phyloP scores from a whole-genome alignment of 345 rosid species.

The Eutrema yunnanense region DNA sequence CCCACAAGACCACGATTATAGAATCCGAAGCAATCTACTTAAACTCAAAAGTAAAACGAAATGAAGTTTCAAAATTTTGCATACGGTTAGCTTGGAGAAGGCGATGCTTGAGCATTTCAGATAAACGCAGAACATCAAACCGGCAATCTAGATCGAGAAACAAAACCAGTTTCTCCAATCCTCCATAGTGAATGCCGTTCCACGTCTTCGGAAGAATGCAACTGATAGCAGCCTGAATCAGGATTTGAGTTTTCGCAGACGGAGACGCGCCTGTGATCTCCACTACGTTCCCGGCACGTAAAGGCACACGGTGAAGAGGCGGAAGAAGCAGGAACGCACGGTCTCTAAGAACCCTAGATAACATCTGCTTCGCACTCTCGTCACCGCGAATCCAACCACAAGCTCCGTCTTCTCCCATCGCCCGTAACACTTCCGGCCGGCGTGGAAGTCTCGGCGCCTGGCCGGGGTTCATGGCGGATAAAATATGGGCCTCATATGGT shows the following conservation, averaged over 20 bases:
- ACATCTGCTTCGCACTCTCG: constrained; percentile 59
- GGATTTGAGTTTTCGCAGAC: constrained; percentile 65
- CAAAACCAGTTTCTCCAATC: constrained; percentile 49
- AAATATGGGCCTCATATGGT: neutral
- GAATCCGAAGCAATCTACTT: neutral
- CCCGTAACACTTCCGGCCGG: neutral
- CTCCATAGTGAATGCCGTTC: constrained; percentile 64
- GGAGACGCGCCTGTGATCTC: constrained; percentile 70
- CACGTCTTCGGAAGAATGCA: constrained; percentile 66
- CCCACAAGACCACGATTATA: neutral
- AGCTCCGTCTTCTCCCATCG: constrained; percentile 19
- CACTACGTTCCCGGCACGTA: constrained; percentile 61
- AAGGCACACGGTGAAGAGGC: constrained; percentile 58
- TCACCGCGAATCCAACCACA: constrained; percentile 48
- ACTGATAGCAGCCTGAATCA: constrained; percentile 56
- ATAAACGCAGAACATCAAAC: constrained; percentile 52
- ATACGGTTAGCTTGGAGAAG: constrained; percentile 36
- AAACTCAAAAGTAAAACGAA: neutral
- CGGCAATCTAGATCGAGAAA: constrained; percentile 78
- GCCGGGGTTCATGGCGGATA: no score
- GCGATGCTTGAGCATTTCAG: constrained; percentile 53
- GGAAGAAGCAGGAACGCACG: constrained; percentile 45
- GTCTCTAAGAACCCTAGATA: constrained; percentile 41
- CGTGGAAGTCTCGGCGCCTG: no score
- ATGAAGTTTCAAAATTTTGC: neutral